Conservation (phyloP, 2,329 filamentous ascomycete species). For the Paracamarosporium sp. region DNA sequence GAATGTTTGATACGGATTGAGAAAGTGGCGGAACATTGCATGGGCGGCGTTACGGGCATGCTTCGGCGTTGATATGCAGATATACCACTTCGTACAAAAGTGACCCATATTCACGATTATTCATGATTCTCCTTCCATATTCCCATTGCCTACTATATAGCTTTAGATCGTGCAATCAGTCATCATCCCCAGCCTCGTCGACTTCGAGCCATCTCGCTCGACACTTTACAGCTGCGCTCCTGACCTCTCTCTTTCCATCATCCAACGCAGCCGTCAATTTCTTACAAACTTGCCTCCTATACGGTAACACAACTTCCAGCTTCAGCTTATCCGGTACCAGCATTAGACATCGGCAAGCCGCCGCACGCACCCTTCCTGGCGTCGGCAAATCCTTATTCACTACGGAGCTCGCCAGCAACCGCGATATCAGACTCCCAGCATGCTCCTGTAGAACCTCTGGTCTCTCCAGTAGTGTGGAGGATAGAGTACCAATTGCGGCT, state of each 20-base stretch:
- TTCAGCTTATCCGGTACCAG: conserved; percentile 57
- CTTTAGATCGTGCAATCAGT: conserved; percentile 15
- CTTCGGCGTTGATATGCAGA: conserved; percentile 24
- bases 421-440: conserved; percentile 61
- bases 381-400: conserved; percentile 22
- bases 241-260: conserved; percentile 67
- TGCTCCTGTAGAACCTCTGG: conserved; percentile 62
- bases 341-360: conserved; percentile 56
- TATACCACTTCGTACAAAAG: conserved; percentile 31
- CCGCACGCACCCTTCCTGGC: conserved; percentile 52
- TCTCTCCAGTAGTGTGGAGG: conserved; percentile 64
- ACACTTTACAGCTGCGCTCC: conserved; percentile 68
- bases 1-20: no score
- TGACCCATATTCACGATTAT: not conserved
- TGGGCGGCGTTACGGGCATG: conserved; percentile 37
- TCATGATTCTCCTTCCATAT: not conserved
- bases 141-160: not conserved
- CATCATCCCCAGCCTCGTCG: conserved; percentile 65
- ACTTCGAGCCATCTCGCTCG: conserved; percentile 66
- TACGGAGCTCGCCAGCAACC: conserved; percentile 58
- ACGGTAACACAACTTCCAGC: conserved; percentile 61
- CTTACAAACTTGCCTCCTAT: conserved; percentile 64
- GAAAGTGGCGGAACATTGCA: conserved; percentile 27
- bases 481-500: conserved; percentile 66
- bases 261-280: conserved; percentile 63